Percentiles rank a stretch among this genome's conserved stretches.
phyloP scores from a whole-genome alignment of 202 grass and related monocot genomes.

The Bolboschoenoplectus hybrid region DNA sequence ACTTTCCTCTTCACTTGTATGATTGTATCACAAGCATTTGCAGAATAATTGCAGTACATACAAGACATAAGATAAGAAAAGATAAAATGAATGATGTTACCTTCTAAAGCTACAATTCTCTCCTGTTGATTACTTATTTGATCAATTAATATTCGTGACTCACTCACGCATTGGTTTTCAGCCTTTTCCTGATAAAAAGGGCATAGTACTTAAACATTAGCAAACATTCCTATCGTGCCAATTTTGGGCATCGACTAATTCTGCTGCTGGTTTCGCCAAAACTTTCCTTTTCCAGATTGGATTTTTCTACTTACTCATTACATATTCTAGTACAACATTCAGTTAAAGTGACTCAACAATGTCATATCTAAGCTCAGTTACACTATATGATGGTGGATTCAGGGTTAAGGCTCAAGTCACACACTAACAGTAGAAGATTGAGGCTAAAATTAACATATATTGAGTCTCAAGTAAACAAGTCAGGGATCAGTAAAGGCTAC shows the following conservation, averaged over 20 bases:
- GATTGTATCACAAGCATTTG: background rate
- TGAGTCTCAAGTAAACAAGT: background rate
- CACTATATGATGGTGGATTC: background rate
- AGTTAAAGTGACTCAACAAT: background rate
- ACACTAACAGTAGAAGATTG: background rate
- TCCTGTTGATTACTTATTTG: slow-evolving; percentile 89
- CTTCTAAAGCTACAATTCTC: slow-evolving; percentile 81
- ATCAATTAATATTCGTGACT: slow-evolving; percentile 76
- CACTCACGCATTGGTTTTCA: slow-evolving; percentile 72
- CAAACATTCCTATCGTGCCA: slow-evolving; percentile 18
- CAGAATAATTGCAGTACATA: background rate
- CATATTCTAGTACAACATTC: background rate
- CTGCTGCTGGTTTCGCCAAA: background rate
- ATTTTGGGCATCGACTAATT: background rate
- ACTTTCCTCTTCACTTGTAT: slow-evolving; percentile 11
- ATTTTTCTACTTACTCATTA: background rate
- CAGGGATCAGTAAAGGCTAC: background rate
- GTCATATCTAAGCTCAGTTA: background rate
- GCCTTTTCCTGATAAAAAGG: slow-evolving; percentile 68
- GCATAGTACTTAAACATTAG: slow-evolving; percentile 2
- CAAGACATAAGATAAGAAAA: background rate
- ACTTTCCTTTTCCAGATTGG: background rate
- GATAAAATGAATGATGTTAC: slow-evolving; percentile 40
- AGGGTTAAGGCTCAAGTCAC: background rate
- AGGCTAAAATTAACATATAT: background rate